These are phyloP conservation scores for Trichoderma harzianum DNA, from an alignment of 2,329 filamentous ascomycete genomes.

Conservation along the genomic window DNA sequence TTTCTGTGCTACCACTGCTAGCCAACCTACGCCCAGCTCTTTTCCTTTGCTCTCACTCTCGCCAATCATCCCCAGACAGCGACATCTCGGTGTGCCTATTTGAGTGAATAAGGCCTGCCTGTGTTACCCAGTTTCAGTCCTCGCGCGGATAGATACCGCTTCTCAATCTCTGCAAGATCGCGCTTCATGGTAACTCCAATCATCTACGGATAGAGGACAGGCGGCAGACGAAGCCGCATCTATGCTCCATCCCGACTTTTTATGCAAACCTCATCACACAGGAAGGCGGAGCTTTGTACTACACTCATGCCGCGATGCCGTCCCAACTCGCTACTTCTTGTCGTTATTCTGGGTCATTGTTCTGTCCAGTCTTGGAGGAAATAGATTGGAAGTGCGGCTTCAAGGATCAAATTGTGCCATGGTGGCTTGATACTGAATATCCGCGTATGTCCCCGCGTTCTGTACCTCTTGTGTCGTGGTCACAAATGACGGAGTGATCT, in stretches of 20 bases:
- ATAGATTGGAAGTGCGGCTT: neutral
- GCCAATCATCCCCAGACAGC: neutral
- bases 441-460: neutral
- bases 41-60: neutral
- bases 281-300: neutral
- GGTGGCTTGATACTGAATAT: neutral
- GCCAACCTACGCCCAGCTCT: neutral
- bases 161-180: conserved; percentile 7
- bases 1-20: neutral
- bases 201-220: neutral
- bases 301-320: neutral
- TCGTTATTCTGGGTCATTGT: neutral
- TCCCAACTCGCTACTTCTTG: neutral
- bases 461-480: neutral
- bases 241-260: neutral
- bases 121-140: neutral
- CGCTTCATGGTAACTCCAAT: neutral
- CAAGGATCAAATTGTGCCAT: neutral
- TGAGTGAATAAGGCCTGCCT: neutral
- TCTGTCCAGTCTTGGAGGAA: neutral
- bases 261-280: neutral
- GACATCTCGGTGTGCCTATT: neutral
- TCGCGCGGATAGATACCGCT: neutral
- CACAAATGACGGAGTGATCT: neutral
- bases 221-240: neutral